These are phyloP conservation scores for Aphanocladium album DNA, from an alignment of 2,329 filamentous ascomycete species.

Conservation along the genomic window DNA sequence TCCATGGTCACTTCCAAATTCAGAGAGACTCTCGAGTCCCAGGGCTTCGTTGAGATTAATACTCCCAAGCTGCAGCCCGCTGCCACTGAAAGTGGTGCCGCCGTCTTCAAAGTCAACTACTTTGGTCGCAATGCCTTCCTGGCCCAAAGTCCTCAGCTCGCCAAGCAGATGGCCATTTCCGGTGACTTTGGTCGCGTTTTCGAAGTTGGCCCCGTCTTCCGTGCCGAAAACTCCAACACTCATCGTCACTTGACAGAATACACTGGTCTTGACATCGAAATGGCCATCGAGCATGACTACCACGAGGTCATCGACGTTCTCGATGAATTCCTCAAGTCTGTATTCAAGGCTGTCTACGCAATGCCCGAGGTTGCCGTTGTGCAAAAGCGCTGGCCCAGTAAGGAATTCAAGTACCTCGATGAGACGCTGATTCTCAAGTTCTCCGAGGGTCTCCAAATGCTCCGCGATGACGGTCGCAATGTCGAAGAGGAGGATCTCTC, in stretches of 20 bases:
- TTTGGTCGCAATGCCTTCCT: slow-evolving; percentile 83
- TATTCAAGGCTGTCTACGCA: slow-evolving; percentile 43
- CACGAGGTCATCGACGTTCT: slow-evolving; percentile 78
- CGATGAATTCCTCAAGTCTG: slow-evolving; percentile 74
- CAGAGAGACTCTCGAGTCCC: slow-evolving; percentile 61
- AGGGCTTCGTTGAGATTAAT: slow-evolving; percentile 87
- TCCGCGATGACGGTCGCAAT: slow-evolving; percentile 77
- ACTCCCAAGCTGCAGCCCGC: slow-evolving; percentile 87
- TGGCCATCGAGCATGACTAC: slow-evolving; percentile 85
- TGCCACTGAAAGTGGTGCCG: slow-evolving; percentile 85
- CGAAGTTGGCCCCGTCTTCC: slow-evolving; percentile 68
- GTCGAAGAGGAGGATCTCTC: slow-evolving; percentile 71
- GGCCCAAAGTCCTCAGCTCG: slow-evolving; percentile 85
- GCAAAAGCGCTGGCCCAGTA: slow-evolving; percentile 78
- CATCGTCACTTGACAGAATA: slow-evolving; percentile 93
- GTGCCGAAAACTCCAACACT: slow-evolving; percentile 93
- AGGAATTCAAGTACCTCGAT: slow-evolving; percentile 82
- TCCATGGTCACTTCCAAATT: slow-evolving; percentile 76
- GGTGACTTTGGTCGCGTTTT: slow-evolving; percentile 87
- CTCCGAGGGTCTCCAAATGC: slow-evolving; percentile 70
- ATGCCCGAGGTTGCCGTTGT: slow-evolving; percentile 70
- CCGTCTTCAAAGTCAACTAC: slow-evolving; percentile 89
- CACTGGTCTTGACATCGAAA: slow-evolving; percentile 87
- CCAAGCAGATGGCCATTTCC: slow-evolving; percentile 89
- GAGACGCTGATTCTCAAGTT: slow-evolving; percentile 80